Percentiles rank a stretch among this genome's conserved stretches.
Conservation (phyloP, 495 filamentous ascomycete species). For the Sphaerosporella brunnea region DNA sequence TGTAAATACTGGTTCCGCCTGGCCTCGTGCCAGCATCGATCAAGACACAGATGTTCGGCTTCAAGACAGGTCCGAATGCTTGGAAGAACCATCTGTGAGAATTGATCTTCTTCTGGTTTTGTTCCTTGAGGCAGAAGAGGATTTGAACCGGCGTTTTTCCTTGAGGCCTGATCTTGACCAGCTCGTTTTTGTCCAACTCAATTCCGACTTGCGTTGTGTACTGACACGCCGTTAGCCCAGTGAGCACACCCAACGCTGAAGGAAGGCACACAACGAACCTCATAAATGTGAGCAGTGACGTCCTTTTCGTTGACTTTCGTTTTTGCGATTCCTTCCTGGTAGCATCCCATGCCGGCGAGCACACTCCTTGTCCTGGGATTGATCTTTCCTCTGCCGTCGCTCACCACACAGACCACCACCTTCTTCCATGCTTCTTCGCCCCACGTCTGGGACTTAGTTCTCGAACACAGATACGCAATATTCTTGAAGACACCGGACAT, state of each 20-base stretch:
- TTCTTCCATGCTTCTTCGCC: constrained; percentile 99
- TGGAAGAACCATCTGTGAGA: constrained; percentile 99
- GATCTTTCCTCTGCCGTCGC: constrained; percentile 96
- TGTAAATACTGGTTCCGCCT: constrained; percentile 83
- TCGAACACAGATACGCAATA: constrained; percentile 87
- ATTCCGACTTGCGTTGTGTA: constrained; percentile 90
- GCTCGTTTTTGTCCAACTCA: constrained; percentile 60
- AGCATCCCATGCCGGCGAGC: constrained; percentile 82
- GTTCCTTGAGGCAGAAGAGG: constrained; percentile 97
- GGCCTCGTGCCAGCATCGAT: constrained; percentile 93
- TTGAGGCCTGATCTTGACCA: constrained; percentile 61
- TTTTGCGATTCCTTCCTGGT: constrained; percentile 97
- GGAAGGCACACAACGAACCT: constrained; percentile 34
- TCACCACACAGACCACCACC: constrained; percentile 96
- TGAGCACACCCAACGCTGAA: background rate
- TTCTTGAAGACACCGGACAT: constrained; percentile 98
- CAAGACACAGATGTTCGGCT: constrained; percentile 92
- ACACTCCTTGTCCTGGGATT: constrained; percentile 81
- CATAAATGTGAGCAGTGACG: constrained; percentile 96
- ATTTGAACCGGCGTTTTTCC: constrained; percentile 69
- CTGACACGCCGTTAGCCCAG: constrained; percentile 13
- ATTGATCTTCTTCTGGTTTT: constrained; percentile 99
- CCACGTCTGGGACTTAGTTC: constrained; percentile 88
- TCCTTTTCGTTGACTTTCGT: constrained; percentile 94
- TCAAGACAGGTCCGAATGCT: constrained; percentile 78